Percentiles rank a stretch among this genome's conserved stretches.
Evolutionary conservation across 2,329 filamentous ascomycete species (phyloP).

Genomic region (Rhexocercosporidium sp.): DNA sequence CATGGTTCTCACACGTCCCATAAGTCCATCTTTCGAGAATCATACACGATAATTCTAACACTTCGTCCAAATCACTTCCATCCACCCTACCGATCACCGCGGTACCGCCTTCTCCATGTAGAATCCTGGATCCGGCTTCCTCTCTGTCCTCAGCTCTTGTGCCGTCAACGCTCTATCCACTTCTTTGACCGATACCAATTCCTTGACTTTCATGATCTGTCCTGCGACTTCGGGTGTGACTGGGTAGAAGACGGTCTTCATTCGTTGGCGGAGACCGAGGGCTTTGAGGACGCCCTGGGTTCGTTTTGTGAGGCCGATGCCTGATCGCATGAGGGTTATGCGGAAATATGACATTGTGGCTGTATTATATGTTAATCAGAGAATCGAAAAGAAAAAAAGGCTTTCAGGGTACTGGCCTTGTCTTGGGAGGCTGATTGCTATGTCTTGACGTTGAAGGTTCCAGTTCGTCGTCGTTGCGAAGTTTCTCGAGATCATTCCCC

Average conservation of each 20-base stretch:
- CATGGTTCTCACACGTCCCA: background rate
- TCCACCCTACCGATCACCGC: slow-evolving; percentile 24
- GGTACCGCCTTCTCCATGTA: slow-evolving; percentile 61
- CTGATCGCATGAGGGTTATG: slow-evolving; percentile 73
- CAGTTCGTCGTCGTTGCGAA: background rate
- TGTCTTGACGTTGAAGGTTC: background rate
- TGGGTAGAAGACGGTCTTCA: slow-evolving; percentile 75
- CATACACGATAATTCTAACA: background rate
- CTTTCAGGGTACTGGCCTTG: background rate
- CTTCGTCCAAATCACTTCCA: background rate
- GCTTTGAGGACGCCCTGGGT: slow-evolving; percentile 70
- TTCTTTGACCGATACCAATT: slow-evolving; percentile 71
- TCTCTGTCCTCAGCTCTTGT: slow-evolving; percentile 62
- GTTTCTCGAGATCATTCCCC: slow-evolving; percentile 7
- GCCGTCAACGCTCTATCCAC: slow-evolving; percentile 64
- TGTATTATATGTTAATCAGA: slow-evolving; percentile 1
- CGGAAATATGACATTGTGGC: slow-evolving; percentile 67
- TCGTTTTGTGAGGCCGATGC: slow-evolving; percentile 71
- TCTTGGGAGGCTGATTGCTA: background rate
- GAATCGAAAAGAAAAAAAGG: background rate
- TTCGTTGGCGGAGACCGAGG: slow-evolving; percentile 72
- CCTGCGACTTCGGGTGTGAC: slow-evolving; percentile 70
- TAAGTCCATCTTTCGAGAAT: background rate
- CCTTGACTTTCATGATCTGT: slow-evolving; percentile 78
- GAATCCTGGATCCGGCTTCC: slow-evolving; percentile 71